Conservation (phyloP, 306 rosid genomes). For the Lathyrus aphaca region DNA sequence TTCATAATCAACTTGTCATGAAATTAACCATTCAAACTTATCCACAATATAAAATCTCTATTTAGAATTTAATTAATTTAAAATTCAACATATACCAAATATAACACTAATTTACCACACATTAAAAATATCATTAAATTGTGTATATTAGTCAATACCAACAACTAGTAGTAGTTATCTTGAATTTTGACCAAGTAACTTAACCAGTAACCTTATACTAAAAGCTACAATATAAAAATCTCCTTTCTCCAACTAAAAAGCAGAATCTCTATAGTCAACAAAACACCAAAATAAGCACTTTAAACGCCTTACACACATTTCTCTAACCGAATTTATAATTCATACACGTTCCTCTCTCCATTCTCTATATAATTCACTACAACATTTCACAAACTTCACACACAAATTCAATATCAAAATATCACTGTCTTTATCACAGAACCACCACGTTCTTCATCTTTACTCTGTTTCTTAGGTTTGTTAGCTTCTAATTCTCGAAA, state of each 20-base stretch:
- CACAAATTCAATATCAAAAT: background rate
- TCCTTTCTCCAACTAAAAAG: background rate
- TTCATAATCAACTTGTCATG: too few relatives aligned
- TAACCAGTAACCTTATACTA: background rate
- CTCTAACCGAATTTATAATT: constrained; percentile 11
- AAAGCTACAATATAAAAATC: background rate
- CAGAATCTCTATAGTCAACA: constrained; percentile 12
- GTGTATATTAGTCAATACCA: constrained; percentile 1
- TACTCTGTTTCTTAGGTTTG: constrained; percentile 34
- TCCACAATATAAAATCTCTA: too few relatives aligned
- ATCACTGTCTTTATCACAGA: constrained; percentile 4
- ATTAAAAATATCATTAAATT: background rate
- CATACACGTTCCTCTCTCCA: background rate
- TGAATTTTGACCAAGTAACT: constrained; percentile 8
- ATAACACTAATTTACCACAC: background rate
- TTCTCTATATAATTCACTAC: constrained; percentile 1
- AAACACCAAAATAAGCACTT: constrained; percentile 29
- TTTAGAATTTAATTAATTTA: too few relatives aligned
- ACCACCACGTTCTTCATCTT: constrained; percentile 7
- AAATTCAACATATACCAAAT: background rate
- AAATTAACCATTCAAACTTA: too few relatives aligned
- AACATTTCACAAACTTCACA: constrained; percentile 32
- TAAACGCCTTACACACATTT: background rate
- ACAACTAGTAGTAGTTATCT: background rate
- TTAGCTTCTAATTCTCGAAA: background rate